Percentiles rank a stretch among this genome's conserved stretches.
These are phyloP conservation scores for Talaromyces sp. DNA, from an alignment of 2,329 filamentous ascomycete genomes.

Conservation along the genomic window DNA sequence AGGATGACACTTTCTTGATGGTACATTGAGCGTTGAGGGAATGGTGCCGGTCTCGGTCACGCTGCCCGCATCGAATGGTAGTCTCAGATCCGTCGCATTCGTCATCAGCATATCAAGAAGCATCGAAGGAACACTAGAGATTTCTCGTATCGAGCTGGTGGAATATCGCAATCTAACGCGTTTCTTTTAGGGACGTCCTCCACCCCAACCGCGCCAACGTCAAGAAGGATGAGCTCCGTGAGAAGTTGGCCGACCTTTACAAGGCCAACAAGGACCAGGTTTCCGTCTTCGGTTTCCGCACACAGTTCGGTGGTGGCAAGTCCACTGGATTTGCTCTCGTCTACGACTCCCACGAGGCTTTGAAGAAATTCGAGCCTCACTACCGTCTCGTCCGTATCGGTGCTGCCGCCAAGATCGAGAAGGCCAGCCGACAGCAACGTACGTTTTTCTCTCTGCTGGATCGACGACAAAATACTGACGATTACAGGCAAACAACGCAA, in stretches of 20 bases:
- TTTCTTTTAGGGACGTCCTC: constrained; percentile 84
- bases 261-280: constrained; percentile 98
- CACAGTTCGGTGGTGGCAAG: constrained; percentile 99
- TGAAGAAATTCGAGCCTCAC: constrained; percentile 99
- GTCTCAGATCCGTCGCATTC: background rate
- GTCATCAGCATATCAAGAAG: background rate
- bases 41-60: background rate
- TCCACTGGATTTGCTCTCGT: constrained; percentile 97
- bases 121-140: background rate
- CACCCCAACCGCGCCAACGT: constrained; percentile 98
- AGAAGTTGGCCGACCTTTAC: constrained; percentile 93
- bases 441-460: constrained; percentile 51
- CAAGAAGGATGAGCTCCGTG: constrained; percentile 96
- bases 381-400: constrained; percentile 96
- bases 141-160: constrained; percentile 12
- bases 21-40: background rate
- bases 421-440: constrained; percentile 98
- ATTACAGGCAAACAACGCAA: constrained; percentile 97
- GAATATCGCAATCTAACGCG: background rate
- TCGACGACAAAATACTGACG: background rate
- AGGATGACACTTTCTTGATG: background rate
- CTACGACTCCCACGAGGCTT: constrained; percentile 95
- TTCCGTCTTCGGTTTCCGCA: constrained; percentile 96
- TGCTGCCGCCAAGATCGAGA: constrained; percentile 90
- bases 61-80: background rate